Conservation (phyloP, 2,329 filamentous ascomycete species). For the Aspergillus japonicus region DNA sequence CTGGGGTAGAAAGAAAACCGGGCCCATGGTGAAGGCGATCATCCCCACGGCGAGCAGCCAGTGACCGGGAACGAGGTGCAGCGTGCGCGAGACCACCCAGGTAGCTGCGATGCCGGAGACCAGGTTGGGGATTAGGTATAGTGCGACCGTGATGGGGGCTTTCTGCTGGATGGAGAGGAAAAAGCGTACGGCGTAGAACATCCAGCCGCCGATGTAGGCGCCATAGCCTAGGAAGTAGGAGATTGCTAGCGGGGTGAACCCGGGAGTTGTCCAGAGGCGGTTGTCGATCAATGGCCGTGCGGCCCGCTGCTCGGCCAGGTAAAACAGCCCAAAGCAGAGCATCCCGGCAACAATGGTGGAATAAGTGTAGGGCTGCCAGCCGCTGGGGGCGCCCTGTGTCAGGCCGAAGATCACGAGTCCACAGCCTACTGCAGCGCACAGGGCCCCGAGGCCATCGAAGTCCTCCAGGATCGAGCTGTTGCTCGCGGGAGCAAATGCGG, state of each 20-base stretch:
- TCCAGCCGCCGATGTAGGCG: slow-evolving; percentile 42
- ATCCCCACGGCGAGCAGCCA: slow-evolving; percentile 5
- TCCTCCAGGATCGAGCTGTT: not conserved
- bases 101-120: slow-evolving; percentile 4
- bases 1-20: slow-evolving; percentile 4
- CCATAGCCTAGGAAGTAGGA: slow-evolving; percentile 43
- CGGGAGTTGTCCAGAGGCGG: slow-evolving; percentile 40
- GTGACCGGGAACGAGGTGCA: slow-evolving; percentile 9
- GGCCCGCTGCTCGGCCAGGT: slow-evolving; percentile 46
- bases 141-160: slow-evolving; percentile 38
- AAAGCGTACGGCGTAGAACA: slow-evolving; percentile 38
- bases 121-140: slow-evolving; percentile 32
- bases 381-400: slow-evolving; percentile 50
- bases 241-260: slow-evolving; percentile 37
- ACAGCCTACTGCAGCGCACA: not conserved
- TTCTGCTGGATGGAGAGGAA: slow-evolving; percentile 36
- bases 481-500: not conserved
- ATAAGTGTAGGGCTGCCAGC: slow-evolving; percentile 50
- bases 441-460: not conserved
- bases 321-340: slow-evolving; percentile 45
- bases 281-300: slow-evolving; percentile 46
- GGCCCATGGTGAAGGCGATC: not conserved
- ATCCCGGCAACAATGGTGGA: slow-evolving; percentile 48
- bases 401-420: slow-evolving; percentile 53
- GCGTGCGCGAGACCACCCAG: not conserved